Conservation (phyloP, 371 early-diverging fungal genomes). For the Apophysomyces trapeziformis region DNA sequence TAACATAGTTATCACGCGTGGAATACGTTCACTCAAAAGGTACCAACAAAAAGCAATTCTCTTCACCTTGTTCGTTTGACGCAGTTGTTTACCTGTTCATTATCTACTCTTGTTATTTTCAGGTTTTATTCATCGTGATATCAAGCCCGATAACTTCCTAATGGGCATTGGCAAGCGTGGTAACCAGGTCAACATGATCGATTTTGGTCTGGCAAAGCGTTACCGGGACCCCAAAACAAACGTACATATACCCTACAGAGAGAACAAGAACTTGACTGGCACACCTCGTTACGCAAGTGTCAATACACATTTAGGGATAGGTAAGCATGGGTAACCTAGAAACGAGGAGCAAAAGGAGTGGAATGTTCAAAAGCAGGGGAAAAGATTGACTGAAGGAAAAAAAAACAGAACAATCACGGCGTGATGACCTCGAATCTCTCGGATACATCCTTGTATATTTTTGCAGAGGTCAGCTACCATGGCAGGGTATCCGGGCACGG, state of each 20-base stretch:
- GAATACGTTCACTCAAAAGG: constrained; percentile 97
- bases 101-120: not conserved
- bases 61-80: not conserved
- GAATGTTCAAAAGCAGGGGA: not conserved
- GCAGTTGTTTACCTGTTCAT: not conserved
- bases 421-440: constrained; percentile 99
- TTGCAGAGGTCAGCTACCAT: constrained; percentile 97
- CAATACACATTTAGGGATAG: constrained; percentile 97
- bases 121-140: constrained; percentile 80
- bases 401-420: constrained; percentile 91
- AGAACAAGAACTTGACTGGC: constrained; percentile 99
- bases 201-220: constrained; percentile 99
- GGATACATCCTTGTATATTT: constrained; percentile 99
- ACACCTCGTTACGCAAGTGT: constrained; percentile 99
- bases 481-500: constrained; percentile 99
- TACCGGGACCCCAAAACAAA: constrained; percentile 95
- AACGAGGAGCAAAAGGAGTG: constrained; percentile 26
- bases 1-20: constrained; percentile 88
- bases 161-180: constrained; percentile 96
- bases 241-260: constrained; percentile 96
- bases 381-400: not conserved
- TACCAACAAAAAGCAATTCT: not conserved
- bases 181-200: constrained; percentile 98
- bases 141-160: constrained; percentile 98
- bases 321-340: constrained; percentile 32